These are phyloP conservation scores for Tetracladium setigerum DNA, from an alignment of 495 filamentous ascomycete species.

Conservation along the genomic window DNA sequence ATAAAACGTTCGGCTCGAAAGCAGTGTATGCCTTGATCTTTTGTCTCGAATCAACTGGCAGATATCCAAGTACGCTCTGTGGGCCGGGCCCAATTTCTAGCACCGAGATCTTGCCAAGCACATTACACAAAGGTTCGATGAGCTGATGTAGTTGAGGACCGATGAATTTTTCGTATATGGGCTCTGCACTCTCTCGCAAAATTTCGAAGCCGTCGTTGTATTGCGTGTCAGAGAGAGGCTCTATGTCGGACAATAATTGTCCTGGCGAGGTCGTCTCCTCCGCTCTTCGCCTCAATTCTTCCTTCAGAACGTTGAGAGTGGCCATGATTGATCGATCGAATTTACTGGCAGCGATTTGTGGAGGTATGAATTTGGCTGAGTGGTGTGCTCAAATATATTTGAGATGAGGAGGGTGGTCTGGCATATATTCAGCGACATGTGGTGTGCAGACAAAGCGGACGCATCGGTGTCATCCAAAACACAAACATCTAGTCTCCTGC, in stretches of 20 bases:
- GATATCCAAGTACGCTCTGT: conserved; percentile 44
- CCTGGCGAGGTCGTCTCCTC: conserved; percentile 23
- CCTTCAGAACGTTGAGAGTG: conserved; percentile 42
- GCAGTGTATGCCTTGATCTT: conserved; percentile 46
- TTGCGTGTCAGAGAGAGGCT: no score
- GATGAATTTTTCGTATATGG: conserved; percentile 49
- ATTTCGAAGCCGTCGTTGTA: conserved; percentile 47
- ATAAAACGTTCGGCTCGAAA: conserved; percentile 47
- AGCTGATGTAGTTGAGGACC: conserved; percentile 46
- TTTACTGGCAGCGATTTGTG: no score
- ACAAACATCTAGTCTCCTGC: no score
- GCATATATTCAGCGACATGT: no score
- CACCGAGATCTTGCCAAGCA: conserved; percentile 40
- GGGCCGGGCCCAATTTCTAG: conserved; percentile 57
- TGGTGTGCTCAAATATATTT: no score
- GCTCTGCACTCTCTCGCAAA: conserved; percentile 34
- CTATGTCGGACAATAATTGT: conserved; percentile 40
- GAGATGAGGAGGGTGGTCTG: no score
- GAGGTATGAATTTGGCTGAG: no score
- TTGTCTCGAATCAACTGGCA: conserved; percentile 35
- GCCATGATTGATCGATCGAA: conserved; percentile 39
- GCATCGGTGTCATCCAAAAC: no score
- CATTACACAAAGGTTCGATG: conserved; percentile 38
- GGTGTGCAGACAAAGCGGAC: no score
- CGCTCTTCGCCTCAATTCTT: conserved; percentile 34